Percentiles rank a stretch among this genome's conserved stretches.
phyloP scores from a whole-genome alignment of 2,329 filamentous ascomycete genomes.

The Furcasterigmium furcatum region DNA sequence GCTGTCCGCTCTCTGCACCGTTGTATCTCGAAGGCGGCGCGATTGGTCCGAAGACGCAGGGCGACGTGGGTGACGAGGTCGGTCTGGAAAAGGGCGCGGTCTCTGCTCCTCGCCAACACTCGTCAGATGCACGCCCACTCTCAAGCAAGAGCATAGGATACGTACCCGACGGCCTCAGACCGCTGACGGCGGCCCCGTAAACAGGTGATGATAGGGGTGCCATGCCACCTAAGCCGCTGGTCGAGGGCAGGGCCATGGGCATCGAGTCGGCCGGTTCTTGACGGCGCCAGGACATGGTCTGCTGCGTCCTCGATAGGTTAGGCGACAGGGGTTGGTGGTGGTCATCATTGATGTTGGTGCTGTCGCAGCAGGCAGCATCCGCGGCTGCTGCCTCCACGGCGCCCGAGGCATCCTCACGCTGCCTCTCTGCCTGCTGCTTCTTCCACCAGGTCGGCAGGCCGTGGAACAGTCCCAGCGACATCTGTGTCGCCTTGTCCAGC shows the following conservation, averaged over 20 bases:
- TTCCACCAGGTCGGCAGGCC: constrained; percentile 61
- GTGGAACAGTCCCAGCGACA: constrained; percentile 67
- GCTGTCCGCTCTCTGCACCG: neutral
- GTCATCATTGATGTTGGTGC: neutral
- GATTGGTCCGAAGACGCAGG: constrained; percentile 23
- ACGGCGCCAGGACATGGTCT: neutral
- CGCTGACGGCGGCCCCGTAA: neutral
- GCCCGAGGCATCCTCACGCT: constrained; percentile 10
- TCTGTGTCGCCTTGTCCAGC: constrained; percentile 59
- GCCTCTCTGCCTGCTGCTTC: constrained; percentile 46
- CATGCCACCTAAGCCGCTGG: neutral
- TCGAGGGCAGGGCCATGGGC: neutral
- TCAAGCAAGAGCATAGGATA: too few species aligned
- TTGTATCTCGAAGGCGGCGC: constrained; percentile 18
- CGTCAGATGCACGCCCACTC: neutral
- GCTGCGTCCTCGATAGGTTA: neutral
- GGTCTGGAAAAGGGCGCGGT: constrained; percentile 3
- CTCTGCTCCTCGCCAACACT: constrained; percentile 2
- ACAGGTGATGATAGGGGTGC: neutral
- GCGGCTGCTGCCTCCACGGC: neutral
- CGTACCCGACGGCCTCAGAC: neutral
- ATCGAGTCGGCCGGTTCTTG: neutral
- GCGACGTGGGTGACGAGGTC: constrained; percentile 8
- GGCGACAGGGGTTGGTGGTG: neutral
- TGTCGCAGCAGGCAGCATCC: neutral